Evolutionary conservation across 495 filamentous ascomycete species (phyloP).

Genomic region (Xylaria grammica): DNA sequence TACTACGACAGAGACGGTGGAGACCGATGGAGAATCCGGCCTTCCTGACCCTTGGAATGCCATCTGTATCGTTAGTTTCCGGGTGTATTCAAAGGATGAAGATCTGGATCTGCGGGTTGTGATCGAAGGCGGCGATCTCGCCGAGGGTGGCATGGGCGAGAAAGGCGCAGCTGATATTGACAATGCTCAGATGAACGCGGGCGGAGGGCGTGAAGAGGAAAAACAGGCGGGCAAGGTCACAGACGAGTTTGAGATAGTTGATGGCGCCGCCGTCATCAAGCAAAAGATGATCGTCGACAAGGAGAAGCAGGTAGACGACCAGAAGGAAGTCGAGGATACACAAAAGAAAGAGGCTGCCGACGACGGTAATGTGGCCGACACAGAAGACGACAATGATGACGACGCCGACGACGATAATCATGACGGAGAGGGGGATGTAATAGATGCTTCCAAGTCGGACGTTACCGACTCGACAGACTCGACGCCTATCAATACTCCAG

Average conservation of each 20-base stretch:
- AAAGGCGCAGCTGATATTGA: constrained; percentile 55
- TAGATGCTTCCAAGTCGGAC: constrained; percentile 34
- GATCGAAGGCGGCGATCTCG: constrained; percentile 54
- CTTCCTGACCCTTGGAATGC: constrained; percentile 58
- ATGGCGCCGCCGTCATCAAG: constrained; percentile 44
- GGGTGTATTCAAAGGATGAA: constrained; percentile 56
- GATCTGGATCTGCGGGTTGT: constrained; percentile 53
- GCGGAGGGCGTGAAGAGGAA: constrained; percentile 45
- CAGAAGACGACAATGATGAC: constrained; percentile 20
- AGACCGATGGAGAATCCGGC: constrained; percentile 52
- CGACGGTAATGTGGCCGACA: constrained; percentile 21
- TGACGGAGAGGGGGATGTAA: constrained; percentile 4
- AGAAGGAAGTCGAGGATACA: constrained; percentile 23
- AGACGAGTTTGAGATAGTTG: constrained; percentile 43
- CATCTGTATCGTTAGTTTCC: constrained; percentile 54
- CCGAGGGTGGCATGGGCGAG: constrained; percentile 56
- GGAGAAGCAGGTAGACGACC: constrained; percentile 27
- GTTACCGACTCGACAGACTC: constrained; percentile 30
- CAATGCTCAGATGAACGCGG: constrained; percentile 56
- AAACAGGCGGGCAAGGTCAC: constrained; percentile 28
- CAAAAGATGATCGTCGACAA: constrained; percentile 44
- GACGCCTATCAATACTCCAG: constrained; percentile 32
- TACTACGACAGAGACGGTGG: constrained; percentile 33
- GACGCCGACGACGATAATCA: constrained; percentile 21
- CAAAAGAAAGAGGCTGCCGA: constrained; percentile 18